These are phyloP conservation scores for Alisma plantagoaquatica DNA, from an alignment of 106 monocot genomes.

Conservation along the genomic window DNA sequence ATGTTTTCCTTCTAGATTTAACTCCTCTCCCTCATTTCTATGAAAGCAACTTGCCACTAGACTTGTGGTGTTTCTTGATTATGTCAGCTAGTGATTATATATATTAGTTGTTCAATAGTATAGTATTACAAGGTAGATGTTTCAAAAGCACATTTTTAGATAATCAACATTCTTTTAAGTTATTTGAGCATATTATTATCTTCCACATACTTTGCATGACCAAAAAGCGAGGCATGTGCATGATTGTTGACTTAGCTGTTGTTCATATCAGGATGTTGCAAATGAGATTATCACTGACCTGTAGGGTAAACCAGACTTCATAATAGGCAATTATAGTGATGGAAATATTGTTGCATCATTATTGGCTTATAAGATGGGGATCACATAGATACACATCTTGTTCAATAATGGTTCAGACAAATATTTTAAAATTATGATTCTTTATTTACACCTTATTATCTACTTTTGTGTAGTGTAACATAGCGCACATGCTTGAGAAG, in stretches of 20 bases:
- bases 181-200: background rate
- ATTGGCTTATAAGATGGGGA: constrained; percentile 62
- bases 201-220: no score
- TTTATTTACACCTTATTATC: no score
- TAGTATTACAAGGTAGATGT: no score
- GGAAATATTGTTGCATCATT: constrained; percentile 72
- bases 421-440: background rate
- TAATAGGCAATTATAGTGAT: no score
- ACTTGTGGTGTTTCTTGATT: no score
- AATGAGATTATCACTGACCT: constrained; percentile 54
- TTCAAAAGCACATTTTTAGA: background rate
- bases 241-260: background rate
- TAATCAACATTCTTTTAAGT: background rate
- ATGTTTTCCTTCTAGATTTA: no score
- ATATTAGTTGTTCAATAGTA: no score
- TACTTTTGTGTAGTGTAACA: constrained; percentile 46
- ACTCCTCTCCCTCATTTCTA: no score
- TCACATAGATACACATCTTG: constrained; percentile 42
- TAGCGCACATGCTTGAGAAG: constrained; percentile 75
- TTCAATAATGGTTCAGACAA: background rate
- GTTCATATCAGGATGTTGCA: constrained; percentile 45
- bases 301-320: constrained; percentile 57
- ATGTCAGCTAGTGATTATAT: no score
- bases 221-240: background rate
- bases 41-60: no score